Evolutionary conservation across 1,139 yeast genomes (phyloP).

Genomic region (Schizosaccharomyces versatilis): DNA sequence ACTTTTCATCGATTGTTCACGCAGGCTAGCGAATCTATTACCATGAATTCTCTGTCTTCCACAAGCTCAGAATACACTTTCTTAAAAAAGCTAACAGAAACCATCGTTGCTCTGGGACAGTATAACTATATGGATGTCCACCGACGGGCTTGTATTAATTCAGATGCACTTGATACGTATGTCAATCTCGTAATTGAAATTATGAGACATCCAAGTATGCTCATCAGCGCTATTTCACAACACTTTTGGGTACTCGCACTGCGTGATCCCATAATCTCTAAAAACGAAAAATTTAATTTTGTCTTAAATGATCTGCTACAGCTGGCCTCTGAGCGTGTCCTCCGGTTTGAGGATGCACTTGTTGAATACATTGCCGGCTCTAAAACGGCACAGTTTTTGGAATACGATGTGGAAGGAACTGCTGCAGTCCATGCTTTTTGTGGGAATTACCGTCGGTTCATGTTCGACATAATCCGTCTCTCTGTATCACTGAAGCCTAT

Average conservation of each 20-base stretch:
- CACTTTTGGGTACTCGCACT: slow-evolving; percentile 59
- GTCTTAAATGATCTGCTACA: slow-evolving; percentile 49
- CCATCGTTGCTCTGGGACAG: slow-evolving; percentile 77
- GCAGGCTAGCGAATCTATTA: not conserved
- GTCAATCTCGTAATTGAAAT: slow-evolving; percentile 56
- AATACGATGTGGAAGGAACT: slow-evolving; percentile 67
- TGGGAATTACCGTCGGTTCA: slow-evolving; percentile 56
- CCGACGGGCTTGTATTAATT: slow-evolving; percentile 28
- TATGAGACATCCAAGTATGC: slow-evolving; percentile 62
- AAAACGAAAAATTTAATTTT: slow-evolving; percentile 11
- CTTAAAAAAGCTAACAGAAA: slow-evolving; percentile 15
- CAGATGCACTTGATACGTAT: slow-evolving; percentile 31
- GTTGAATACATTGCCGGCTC: slow-evolving; percentile 29
- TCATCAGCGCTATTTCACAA: slow-evolving; percentile 73
- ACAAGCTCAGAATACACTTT: not conserved
- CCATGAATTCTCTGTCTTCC: not conserved
- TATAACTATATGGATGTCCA: slow-evolving; percentile 29
- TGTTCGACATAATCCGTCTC: slow-evolving; percentile 77
- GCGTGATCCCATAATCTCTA: slow-evolving; percentile 23
- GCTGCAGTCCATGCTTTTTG: slow-evolving; percentile 64
- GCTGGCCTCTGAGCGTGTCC: slow-evolving; percentile 53
- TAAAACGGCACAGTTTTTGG: slow-evolving; percentile 32
- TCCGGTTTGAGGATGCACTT: slow-evolving; percentile 48
- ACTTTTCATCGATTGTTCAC: not conserved
- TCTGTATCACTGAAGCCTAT: slow-evolving; percentile 71